These are phyloP conservation scores for Kandelia obovata DNA, from an alignment of 345 rosid species.

Conservation along the genomic window DNA sequence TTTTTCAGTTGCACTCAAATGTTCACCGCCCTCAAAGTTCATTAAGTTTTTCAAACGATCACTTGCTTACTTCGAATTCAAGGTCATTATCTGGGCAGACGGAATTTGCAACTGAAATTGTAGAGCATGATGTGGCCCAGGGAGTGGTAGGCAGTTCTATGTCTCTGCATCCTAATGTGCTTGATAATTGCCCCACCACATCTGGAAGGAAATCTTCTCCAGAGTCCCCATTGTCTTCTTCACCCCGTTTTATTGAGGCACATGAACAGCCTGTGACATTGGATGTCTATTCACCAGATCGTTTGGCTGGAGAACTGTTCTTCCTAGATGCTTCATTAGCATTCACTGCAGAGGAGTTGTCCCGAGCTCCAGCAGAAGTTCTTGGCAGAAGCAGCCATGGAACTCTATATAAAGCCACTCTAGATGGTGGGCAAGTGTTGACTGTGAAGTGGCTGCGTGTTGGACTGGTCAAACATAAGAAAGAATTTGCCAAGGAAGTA, in stretches of 20 bases:
- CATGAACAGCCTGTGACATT: conserved; percentile 63
- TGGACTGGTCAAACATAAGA: conserved; percentile 86
- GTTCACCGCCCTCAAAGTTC: conserved; percentile 54
- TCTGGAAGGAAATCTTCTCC: conserved; percentile 77
- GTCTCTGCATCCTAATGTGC: conserved; percentile 47
- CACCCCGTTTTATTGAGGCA: conserved; percentile 60
- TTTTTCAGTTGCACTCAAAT: conserved; percentile 63
- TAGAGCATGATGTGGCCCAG: conserved; percentile 44
- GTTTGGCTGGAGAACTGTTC: conserved; percentile 87
- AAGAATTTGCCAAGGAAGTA: conserved; percentile 83
- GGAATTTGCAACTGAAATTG: conserved; percentile 50
- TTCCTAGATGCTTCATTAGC: conserved; percentile 67
- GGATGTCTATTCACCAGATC: conserved; percentile 91
- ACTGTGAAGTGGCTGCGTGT: conserved; percentile 95
- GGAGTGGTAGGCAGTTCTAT: conserved; percentile 32
- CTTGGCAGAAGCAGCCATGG: conserved; percentile 98
- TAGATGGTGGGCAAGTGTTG: conserved; percentile 72
- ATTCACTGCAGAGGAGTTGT: conserved; percentile 86
- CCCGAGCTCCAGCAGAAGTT: conserved; percentile 98
- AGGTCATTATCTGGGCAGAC: conserved; percentile 70
- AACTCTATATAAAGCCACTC: conserved; percentile 87
- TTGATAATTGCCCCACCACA: conserved; percentile 49
- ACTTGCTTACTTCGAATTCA: conserved; percentile 78
- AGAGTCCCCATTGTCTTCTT: conserved; percentile 70
- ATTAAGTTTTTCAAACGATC: conserved; percentile 83